These are phyloP conservation scores for Blastobotrys niveus DNA, from an alignment of 1,139 yeast species.

Conservation along the genomic window DNA sequence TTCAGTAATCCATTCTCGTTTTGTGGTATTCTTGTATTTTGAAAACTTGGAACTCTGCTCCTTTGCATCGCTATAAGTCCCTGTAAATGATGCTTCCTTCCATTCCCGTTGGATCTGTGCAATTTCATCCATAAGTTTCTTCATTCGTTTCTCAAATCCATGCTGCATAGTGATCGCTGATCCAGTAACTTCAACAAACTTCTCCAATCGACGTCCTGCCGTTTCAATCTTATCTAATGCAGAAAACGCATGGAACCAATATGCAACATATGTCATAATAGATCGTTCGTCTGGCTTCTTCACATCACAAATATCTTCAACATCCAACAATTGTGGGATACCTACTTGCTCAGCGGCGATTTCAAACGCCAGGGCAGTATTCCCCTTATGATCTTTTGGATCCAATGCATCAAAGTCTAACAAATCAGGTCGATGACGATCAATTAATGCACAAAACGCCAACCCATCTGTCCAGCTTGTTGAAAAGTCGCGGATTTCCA, in stretches of 20 bases:
- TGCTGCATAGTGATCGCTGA: constrained; percentile 36
- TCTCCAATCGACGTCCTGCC: constrained; percentile 39
- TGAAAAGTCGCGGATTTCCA: constrained; percentile 39
- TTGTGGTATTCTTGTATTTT: constrained; percentile 32
- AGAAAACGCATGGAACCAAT: constrained; percentile 55
- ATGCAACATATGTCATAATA: constrained; percentile 58
- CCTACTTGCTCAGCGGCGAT: constrained; percentile 43
- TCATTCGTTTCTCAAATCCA: constrained; percentile 35
- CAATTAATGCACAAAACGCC: constrained; percentile 45
- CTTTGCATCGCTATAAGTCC: constrained; percentile 34
- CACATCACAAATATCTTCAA: constrained; percentile 49
- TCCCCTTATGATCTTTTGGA: constrained; percentile 29
- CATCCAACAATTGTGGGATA: constrained; percentile 54
- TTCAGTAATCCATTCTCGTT: constrained; percentile 39
- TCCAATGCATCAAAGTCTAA: constrained; percentile 38
- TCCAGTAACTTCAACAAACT: constrained; percentile 36
- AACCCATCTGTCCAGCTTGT: constrained; percentile 44
- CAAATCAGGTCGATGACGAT: constrained; percentile 42
- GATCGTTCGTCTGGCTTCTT: constrained; percentile 59
- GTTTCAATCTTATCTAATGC: constrained; percentile 38
- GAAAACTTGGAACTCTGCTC: constrained; percentile 29
- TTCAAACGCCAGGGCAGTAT: constrained; percentile 37
- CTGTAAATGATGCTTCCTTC: constrained; percentile 28
- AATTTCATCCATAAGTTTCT: constrained; percentile 29
- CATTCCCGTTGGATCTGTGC: constrained; percentile 24